Evolutionary conservation across 176 grass and related monocot genomes (phyloP), one percentile per base, ranked within the genome.

Genomic region (Paspalum notatum): DNA sequence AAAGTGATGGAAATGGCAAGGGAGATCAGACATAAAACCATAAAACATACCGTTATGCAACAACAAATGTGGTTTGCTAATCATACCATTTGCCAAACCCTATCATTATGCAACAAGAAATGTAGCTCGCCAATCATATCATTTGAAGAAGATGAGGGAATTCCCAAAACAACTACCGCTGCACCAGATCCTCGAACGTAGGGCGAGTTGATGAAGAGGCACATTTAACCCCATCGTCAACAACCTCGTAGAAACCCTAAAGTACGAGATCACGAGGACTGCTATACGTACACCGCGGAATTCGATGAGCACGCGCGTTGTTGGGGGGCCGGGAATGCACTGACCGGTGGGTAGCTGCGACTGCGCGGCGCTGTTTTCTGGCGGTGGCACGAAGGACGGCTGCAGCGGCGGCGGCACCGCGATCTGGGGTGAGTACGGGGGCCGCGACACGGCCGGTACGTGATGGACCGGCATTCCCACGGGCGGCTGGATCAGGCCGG

Each of bases 201-300:
- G 22, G 12, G 9, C 12, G 47, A 54, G 22, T 44, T 22, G 74
- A 61, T 14, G 42, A 15, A 18, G 39, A 69, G 71, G 62, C 82
- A 44, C 45, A 70, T 69, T 69, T 85, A 71, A 85, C 76, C 77
- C 82, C 71, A 32, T 32, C 81, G 81, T 16, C 40, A 80, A 68
- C 45, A 22, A 40, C 77, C 27, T 6, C 55, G 8, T 15, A 49
- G 25, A 81, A 77, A 56, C 54, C 68, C 55, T 75, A 61, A 58
- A 75, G 16, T 22, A 32, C 50, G 62, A 27, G 71, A 76, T 81
- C 64, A 37, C 15, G 17, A 37, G 7, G 42, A 47, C 38, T 51
- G 24, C 32, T 32, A 32, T 32, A 32, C 32, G 32, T 32, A 32
- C 4, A 17, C 10, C 6, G 76, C 49, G 8, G 43, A 76, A 74